Conservation (phyloP, 345 rosid species). For the Alliaria petiolata region DNA sequence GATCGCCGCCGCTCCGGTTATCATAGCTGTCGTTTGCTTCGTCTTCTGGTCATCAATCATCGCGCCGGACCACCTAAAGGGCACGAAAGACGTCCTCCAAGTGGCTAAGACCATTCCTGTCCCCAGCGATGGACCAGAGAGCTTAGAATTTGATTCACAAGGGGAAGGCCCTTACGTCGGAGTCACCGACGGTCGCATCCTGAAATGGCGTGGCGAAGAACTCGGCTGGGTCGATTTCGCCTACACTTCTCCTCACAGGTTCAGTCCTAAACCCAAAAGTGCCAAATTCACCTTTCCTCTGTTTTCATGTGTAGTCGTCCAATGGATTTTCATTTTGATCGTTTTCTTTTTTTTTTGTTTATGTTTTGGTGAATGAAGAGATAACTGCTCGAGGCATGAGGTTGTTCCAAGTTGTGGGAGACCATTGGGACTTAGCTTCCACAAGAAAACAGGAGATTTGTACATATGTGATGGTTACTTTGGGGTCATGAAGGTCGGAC, state of each 20-base stretch:
- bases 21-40: conserved; percentile 9
- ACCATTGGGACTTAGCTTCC: conserved; percentile 60
- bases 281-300: background rate
- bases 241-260: conserved; percentile 52
- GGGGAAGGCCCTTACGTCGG: conserved; percentile 52
- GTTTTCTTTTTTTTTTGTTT: background rate
- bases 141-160: conserved; percentile 25
- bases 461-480: conserved; percentile 76
- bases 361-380: conserved; percentile 1
- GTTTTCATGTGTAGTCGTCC: background rate
- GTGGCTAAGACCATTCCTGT: conserved; percentile 23
- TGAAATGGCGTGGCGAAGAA: conserved; percentile 31
- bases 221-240: conserved; percentile 65
- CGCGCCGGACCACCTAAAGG: background rate
- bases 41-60: conserved; percentile 24
- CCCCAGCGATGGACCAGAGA: conserved; percentile 28
- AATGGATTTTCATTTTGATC: background rate
- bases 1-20: background rate
- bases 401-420: conserved; percentile 68
- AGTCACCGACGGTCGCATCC: conserved; percentile 66
- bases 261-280: background rate
- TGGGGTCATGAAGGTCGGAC: conserved; percentile 64
- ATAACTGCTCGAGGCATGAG: conserved; percentile 19
- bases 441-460: conserved; percentile 57
- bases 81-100: conserved; percentile 6